These are phyloP conservation scores for Fusarium globosum DNA, from an alignment of 2,329 filamentous ascomycete genomes.

Conservation along the genomic window DNA sequence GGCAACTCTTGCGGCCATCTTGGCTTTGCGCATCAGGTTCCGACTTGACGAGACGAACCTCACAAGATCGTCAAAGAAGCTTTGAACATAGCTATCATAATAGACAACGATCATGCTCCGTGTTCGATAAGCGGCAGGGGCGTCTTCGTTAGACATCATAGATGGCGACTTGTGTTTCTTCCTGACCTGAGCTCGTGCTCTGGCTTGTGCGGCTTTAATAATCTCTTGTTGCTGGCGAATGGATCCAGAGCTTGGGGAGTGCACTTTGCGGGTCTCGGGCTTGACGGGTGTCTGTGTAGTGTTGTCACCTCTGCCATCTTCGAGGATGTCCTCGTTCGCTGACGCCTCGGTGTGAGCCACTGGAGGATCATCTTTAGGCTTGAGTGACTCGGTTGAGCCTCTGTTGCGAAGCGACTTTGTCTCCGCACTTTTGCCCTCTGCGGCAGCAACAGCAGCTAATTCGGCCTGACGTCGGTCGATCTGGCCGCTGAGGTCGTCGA, in stretches of 20 bases:
- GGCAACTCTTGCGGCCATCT: conserved; percentile 81
- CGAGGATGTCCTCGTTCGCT: conserved; percentile 15
- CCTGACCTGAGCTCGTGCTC: too few species aligned
- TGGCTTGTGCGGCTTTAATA: conserved; percentile 52
- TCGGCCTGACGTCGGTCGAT: conserved; percentile 71
- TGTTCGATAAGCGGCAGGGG: conserved; percentile 70
- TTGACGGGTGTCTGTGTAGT: too few species aligned
- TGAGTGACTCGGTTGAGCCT: conserved; percentile 66
- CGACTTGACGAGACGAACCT: conserved; percentile 82
- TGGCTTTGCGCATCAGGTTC: conserved; percentile 87
- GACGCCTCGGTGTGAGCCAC: conserved; percentile 26
- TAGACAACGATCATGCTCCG: conserved; percentile 87
- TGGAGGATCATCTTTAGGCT: conserved; percentile 56
- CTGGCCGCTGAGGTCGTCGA: conserved; percentile 70
- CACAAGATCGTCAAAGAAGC: conserved; percentile 83
- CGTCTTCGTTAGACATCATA: conserved; percentile 57
- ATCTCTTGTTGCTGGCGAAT: conserved; percentile 57
- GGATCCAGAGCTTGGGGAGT: conserved; percentile 13
- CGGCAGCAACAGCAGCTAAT: conserved; percentile 60
- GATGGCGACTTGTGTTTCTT: conserved; percentile 57
- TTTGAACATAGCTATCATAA: conserved; percentile 89
- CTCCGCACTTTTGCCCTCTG: conserved; percentile 42
- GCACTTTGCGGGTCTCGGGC: too few species aligned
- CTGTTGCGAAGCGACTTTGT: conserved; percentile 60
- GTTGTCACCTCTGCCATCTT: too few species aligned